Evolutionary conservation across 208 protist species (phyloP).

Genomic region (Balamuthia mandrillaris): DNA sequence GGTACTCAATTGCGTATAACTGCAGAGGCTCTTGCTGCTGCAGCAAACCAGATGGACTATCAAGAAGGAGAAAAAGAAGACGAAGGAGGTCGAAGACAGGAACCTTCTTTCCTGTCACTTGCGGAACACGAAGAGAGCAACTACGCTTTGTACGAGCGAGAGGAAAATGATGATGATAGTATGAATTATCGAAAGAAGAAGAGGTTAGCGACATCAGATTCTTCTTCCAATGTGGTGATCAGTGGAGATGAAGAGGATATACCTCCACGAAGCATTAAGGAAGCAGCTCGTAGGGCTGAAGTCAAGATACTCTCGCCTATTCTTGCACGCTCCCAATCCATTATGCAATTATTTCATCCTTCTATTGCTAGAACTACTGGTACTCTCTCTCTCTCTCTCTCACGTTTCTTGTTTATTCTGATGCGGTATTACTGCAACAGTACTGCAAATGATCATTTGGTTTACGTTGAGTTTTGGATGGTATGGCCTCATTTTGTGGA

Average conservation of each 20-base stretch:
- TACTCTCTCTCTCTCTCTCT: too few relatives aligned
- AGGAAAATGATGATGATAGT: background rate
- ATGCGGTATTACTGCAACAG: too few relatives aligned
- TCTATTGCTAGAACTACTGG: conserved; percentile 22
- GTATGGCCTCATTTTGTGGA: conserved; percentile 49
- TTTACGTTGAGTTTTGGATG: conserved; percentile 45
- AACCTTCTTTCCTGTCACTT: too few relatives aligned
- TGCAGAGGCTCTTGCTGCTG: background rate
- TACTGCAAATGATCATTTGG: conserved; percentile 29
- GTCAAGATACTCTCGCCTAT: background rate
- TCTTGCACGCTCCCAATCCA: background rate
- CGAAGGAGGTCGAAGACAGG: background rate
- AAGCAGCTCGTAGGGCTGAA: background rate
- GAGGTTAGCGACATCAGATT: background rate
- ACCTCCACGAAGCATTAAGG: too few relatives aligned
- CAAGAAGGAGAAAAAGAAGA: background rate
- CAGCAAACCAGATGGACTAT: background rate
- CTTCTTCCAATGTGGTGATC: background rate
- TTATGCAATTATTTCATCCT: background rate
- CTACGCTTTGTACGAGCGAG: background rate
- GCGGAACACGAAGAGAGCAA: too few relatives aligned
- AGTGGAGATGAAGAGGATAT: background rate
- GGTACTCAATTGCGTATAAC: background rate
- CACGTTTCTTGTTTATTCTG: too few relatives aligned
- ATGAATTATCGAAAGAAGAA: too few relatives aligned